A percentile compares a stretch with the other conserved stretches of the same genome.
Conservation (phyloP, 371 early-diverging fungal genomes). For the Blakeslea trispora region DNA sequence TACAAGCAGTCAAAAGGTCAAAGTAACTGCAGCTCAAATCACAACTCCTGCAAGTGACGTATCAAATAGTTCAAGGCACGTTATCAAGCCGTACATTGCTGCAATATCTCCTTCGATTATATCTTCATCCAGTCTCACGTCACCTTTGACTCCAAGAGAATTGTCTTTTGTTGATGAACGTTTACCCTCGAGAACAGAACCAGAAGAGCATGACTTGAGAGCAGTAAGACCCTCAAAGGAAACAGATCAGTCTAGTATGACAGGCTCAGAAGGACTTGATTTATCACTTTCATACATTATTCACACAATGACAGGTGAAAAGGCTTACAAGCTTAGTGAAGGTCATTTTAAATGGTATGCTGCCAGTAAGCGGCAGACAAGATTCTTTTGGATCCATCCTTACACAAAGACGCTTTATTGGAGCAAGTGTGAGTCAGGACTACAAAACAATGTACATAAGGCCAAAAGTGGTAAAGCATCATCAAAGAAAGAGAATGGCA, state of each 20-base stretch:
- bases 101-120: too few species aligned
- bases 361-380: conserved; percentile 64
- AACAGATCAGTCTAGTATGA: neutral
- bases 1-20: too few species aligned
- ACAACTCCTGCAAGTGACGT: too few species aligned
- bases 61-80: too few species aligned
- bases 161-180: too few species aligned
- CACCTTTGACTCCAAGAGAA: too few species aligned
- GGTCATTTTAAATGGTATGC: conserved; percentile 51
- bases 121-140: too few species aligned
- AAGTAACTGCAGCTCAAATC: too few species aligned
- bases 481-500: neutral
- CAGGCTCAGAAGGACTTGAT: conserved; percentile 7
- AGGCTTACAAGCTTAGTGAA: conserved; percentile 72
- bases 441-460: conserved; percentile 42
- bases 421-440: conserved; percentile 69
- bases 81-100: too few species aligned
- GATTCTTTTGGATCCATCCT: conserved; percentile 85
- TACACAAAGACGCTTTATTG: conserved; percentile 80
- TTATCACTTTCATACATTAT: conserved; percentile 39
- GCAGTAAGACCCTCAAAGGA: neutral
- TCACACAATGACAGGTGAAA: conserved; percentile 80
- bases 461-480: conserved; percentile 49
- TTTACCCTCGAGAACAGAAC: too few species aligned
- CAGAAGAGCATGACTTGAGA: too few species aligned